A percentile compares a stretch with the other conserved stretches of the same genome.
Evolutionary conservation across 2,329 filamentous ascomycete species (phyloP).

Genomic region (Lasiodiplodia sp.): DNA sequence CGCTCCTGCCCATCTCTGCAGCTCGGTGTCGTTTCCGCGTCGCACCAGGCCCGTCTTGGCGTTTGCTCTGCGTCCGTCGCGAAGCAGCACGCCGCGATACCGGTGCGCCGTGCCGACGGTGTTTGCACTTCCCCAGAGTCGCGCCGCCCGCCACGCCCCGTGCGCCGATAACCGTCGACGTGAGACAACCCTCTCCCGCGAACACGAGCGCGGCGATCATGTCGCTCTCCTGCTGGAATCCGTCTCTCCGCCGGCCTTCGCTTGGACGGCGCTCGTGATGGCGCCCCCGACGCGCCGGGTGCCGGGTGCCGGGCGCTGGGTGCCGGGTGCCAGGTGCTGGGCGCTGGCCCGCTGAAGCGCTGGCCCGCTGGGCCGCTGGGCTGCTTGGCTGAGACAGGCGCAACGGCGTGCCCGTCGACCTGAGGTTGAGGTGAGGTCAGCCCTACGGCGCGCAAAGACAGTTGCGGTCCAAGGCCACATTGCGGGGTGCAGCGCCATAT

Average conservation of each 20-base stretch:
- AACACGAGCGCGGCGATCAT: constrained; percentile 20
- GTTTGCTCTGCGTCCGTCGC: constrained; percentile 6
- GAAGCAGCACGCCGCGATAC: constrained; percentile 6
- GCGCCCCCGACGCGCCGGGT: background rate
- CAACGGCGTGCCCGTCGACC: background rate
- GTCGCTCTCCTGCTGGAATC: background rate
- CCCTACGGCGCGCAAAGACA: constrained; percentile 11
- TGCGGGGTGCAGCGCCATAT: constrained; percentile 19
- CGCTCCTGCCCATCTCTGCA: constrained; percentile 10
- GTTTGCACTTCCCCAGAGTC: constrained; percentile 20
- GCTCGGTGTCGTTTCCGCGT: constrained; percentile 14
- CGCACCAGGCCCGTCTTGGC: constrained; percentile 20
- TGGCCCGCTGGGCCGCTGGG: background rate
- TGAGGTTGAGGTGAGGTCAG: constrained; percentile 18
- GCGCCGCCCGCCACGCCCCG: background rate
- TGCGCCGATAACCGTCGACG: constrained; percentile 10
- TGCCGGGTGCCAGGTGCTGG: background rate
- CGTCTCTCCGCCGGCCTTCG: background rate
- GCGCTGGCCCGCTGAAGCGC: background rate
- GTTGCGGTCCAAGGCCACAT: constrained; percentile 7
- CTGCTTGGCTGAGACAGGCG: background rate
- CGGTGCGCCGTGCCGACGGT: constrained; percentile 2
- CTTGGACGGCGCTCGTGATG: no score
- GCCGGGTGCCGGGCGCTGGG: background rate
- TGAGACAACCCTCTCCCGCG: constrained; percentile 1